Evolutionary conservation across 2,329 filamentous ascomycete genomes (phyloP).

Genomic region (Phyllosticta capitalensis): DNA sequence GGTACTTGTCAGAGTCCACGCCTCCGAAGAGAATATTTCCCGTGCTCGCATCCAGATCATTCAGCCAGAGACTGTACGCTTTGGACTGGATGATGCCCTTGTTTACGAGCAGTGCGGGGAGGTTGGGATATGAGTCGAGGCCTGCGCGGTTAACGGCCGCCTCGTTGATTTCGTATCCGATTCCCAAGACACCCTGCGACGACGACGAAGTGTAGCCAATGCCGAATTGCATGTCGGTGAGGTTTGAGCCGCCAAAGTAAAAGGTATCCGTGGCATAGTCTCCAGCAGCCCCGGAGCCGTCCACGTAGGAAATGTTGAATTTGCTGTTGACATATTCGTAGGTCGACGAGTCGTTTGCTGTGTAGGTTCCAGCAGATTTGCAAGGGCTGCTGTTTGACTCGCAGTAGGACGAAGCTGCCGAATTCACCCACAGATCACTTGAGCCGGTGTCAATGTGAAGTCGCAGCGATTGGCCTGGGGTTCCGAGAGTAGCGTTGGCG

Average conservation of each 20-base stretch:
- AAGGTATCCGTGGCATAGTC: slow-evolving; percentile 74
- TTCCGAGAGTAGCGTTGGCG: slow-evolving; percentile 49
- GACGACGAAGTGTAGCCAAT: slow-evolving; percentile 56
- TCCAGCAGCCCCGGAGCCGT: slow-evolving; percentile 66
- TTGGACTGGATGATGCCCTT: slow-evolving; percentile 53
- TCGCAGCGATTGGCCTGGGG: slow-evolving; percentile 45
- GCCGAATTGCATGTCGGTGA: slow-evolving; percentile 59
- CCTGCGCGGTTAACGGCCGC: slow-evolving; percentile 55
- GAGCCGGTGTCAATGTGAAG: slow-evolving; percentile 54
- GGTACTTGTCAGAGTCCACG: slow-evolving; percentile 67
- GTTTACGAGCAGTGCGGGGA: slow-evolving; percentile 55
- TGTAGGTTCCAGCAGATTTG: slow-evolving; percentile 54
- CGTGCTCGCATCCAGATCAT: slow-evolving; percentile 49
- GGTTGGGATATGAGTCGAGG: slow-evolving; percentile 43
- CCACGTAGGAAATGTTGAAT: slow-evolving; percentile 84
- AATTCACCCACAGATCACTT: slow-evolving; percentile 59
- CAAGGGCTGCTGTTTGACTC: slow-evolving; percentile 43
- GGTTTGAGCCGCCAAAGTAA: slow-evolving; percentile 43
- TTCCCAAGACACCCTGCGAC: slow-evolving; percentile 66
- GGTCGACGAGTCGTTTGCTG: slow-evolving; percentile 62
- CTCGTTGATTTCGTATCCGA: slow-evolving; percentile 75
- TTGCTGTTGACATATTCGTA: slow-evolving; percentile 62
- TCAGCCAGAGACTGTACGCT: slow-evolving; percentile 60
- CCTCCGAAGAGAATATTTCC: slow-evolving; percentile 72
- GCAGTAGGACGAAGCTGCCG: slow-evolving; percentile 53